These are phyloP conservation scores for Vitis hybrid DNA, from an alignment of 177 flowering plant species.

Conservation along the genomic window DNA sequence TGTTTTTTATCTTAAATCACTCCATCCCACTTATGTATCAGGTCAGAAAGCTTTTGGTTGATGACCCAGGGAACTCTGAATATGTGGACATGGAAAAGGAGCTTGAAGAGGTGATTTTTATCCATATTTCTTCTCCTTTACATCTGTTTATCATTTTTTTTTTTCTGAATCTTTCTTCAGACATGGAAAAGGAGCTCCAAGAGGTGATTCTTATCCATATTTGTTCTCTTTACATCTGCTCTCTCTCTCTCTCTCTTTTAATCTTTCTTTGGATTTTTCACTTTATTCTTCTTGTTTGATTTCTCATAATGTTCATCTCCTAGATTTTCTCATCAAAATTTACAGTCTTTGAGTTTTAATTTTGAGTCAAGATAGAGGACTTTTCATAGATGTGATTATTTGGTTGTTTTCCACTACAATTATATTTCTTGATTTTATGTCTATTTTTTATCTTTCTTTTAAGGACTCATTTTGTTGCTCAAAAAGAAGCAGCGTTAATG, in stretches of 20 bases:
- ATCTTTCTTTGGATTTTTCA: background rate
- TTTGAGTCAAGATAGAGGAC: background rate
- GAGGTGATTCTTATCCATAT: conserved; percentile 54
- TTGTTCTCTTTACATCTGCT: background rate
- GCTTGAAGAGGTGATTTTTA: conserved; percentile 57
- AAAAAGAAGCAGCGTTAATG: conserved; percentile 29
- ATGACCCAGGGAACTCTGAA: conserved; percentile 88
- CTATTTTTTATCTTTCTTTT: conserved; percentile 21
- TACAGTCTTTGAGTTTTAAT: background rate
- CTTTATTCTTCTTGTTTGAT: background rate
- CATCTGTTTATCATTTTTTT: background rate
- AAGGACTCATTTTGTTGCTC: conserved; percentile 52
- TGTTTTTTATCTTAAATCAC: background rate
- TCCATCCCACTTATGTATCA: conserved; percentile 23
- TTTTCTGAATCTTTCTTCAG: conserved; percentile 15
- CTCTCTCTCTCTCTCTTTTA: background rate
- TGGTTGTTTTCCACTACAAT: conserved; percentile 7
- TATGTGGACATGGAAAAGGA: conserved; percentile 95
- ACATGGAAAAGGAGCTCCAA: conserved; percentile 90
- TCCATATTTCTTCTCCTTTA: background rate
- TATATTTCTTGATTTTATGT: conserved; percentile 9
- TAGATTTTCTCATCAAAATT: background rate
- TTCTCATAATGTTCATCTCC: background rate
- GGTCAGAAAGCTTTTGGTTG: conserved; percentile 72
- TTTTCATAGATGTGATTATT: background rate